Evolutionary conservation across 2,329 filamentous ascomycete genomes (phyloP), one percentile per base, ranked within the genome.

Genomic region (Coniosporium tulheliwenetii): DNA sequence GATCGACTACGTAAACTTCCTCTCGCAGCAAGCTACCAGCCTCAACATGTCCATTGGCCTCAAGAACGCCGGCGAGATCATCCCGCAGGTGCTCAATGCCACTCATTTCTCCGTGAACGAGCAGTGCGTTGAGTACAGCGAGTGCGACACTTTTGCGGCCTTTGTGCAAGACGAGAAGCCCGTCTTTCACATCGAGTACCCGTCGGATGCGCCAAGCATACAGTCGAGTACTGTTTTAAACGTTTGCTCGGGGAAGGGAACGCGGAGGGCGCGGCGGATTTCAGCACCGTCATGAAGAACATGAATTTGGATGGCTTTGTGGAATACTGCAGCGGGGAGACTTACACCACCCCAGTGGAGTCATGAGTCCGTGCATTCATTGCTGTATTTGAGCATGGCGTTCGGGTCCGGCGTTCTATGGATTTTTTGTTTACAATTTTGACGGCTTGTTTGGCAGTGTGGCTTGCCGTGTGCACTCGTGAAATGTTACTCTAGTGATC

Each of bases 181-280:
- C 1, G 79, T 84, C 30, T 82, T 83, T 54, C 73, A 82, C 53
- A 80, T 84, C 46, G 80, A 84, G 60, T 84, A 84, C 50, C 76
- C 76, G 2, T 62, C 69, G 35, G 66, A 63, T 8, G 68, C 56
- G 56, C 5, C 52, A 57, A 8, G 55, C 54, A 7, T 57, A 59
- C 45, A 59, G 60, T 40, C 43, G 52, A 33, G 43, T 12, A 8
- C 5, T 8, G 32, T 53, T 39, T 49, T 2, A 44, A 46, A 14
- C 46, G 59, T 45, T 53, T 64, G 47, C 44, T 52, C 57, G 32
- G 32, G 3, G 8, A 14, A 4, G 12, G 32, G 3, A 8, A 34
- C 10, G 65, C 65, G 5, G 47, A 53, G 2, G 67, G 62, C 2
- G 64, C 66, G 0, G 52, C 61, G 1, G 60, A 61, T 1, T 81